Evolutionary conservation across 139 green algal species (phyloP), one percentile per base, ranked within the genome.

Genomic region (Monoraphidium neglectum): DNA sequence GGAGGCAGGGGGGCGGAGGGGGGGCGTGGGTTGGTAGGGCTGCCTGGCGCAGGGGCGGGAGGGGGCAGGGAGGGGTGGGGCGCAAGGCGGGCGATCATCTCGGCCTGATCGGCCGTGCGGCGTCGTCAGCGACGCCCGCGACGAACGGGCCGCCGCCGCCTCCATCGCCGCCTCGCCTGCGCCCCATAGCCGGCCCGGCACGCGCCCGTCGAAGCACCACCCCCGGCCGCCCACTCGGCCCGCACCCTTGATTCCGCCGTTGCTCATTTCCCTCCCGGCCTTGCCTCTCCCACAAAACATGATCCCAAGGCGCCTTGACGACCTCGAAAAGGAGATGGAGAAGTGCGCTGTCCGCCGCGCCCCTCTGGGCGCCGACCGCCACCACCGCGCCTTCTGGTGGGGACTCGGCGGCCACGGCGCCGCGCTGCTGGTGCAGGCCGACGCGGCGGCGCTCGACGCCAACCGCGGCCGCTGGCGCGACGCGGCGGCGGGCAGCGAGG

Each of bases 301-400:
- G n/a, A n/a, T n/a, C 13, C 68, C 37, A 80, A 86, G 84, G 36
- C 69, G 77, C 0, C 78, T 87, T 70, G 83, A 86, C 62, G 64
- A 77, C 10, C 80, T 86, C 37, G 84, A 93, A 38, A 73, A 65
- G 12, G 70, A 84, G 61, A 33, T 88, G 26, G 78, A 84, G 13
- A 47, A 51, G 21, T 79, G 56, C 4, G 21, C 72, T 2, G 76
- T 90, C 15, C 79, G 89, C 18, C 86, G 77, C 26, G 78, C 88
- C 36, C 78, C 86, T 1, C 73, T 95, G 43, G 90, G 90, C 36
- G 38, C 51, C 21, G 90, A 95, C 87, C 80, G 90, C 32, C 63
- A 89, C 81, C 69, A 79, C 72, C 83, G 87, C 32, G 71, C 78
- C 68, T 94, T 94, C 77, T 95, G 89, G 86, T 82, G 82, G 73